phyloP scores from a whole-genome alignment of 768 basidiomycete species.

The Lyophyllum shimeji region DNA sequence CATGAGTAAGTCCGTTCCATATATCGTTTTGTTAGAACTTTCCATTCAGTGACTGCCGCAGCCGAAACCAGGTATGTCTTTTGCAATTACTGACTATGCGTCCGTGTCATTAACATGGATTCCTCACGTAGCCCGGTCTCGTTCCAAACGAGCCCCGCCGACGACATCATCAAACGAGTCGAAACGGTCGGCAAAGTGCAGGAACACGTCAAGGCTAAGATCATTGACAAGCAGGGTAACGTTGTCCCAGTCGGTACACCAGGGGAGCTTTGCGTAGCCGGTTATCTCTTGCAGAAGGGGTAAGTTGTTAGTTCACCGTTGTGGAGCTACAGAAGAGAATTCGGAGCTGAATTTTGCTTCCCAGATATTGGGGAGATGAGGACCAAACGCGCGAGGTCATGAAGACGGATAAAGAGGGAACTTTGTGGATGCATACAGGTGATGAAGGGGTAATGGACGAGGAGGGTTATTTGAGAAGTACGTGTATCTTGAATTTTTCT shows the following conservation, averaged over 20 bases:
- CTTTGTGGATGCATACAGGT: slow-evolving; percentile 81
- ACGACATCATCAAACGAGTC: slow-evolving; percentile 71
- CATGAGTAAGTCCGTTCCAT: slow-evolving; percentile 63
- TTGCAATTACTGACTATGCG: neutral
- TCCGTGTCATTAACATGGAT: neutral
- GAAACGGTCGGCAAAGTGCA: slow-evolving; percentile 80
- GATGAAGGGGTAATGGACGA: slow-evolving; percentile 82
- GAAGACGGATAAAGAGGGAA: slow-evolving; percentile 52
- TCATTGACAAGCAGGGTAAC: slow-evolving; percentile 58
- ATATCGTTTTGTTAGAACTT: neutral
- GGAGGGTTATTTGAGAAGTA: slow-evolving; percentile 76
- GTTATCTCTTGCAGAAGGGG: slow-evolving; percentile 83
- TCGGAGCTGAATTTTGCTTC: neutral
- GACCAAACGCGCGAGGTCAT: slow-evolving; percentile 64
- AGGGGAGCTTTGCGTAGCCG: slow-evolving; percentile 73
- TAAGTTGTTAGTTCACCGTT: slow-evolving; percentile 25
- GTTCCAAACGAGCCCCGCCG: slow-evolving; percentile 73
- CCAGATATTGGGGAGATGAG: slow-evolving; percentile 75
- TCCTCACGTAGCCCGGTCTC: slow-evolving; percentile 62
- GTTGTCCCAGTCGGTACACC: slow-evolving; percentile 71
- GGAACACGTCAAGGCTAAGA: slow-evolving; percentile 77
- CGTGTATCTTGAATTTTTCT: slow-evolving; percentile 20
- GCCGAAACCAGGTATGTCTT: slow-evolving; percentile 67
- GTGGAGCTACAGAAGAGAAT: neutral
- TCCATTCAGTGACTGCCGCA: slow-evolving; percentile 25